These are phyloP conservation scores for Carex myosuroides DNA, from an alignment of 176 grass and related monocot species.

Conservation along the genomic window DNA sequence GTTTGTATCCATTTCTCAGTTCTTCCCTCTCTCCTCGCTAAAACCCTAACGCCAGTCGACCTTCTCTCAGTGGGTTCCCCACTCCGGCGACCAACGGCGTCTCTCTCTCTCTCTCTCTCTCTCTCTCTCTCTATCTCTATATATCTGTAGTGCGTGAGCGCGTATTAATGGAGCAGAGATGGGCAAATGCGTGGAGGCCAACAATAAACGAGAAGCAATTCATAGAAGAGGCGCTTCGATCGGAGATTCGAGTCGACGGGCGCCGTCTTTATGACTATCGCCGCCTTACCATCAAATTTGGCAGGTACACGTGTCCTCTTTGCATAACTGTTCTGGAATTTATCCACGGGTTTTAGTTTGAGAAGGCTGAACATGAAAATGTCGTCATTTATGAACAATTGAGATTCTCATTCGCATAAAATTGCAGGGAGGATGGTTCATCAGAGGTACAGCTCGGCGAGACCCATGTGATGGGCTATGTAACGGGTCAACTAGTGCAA, in stretches of 20 bases:
- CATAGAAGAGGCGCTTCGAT: constrained; percentile 52
- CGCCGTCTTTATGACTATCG: constrained; percentile 87
- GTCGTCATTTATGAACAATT: not conserved
- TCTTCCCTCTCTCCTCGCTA: not conserved
- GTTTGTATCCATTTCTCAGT: not conserved
- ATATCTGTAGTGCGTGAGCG: not conserved
- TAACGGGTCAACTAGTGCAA: constrained; percentile 67
- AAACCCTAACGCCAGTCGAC: not conserved
- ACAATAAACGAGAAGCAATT: constrained; percentile 80
- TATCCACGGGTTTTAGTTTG: not conserved
- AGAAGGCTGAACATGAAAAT: not conserved
- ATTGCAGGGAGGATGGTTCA: constrained; percentile 69
- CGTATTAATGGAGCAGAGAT: constrained; percentile 57
- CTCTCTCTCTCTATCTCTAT: not conserved
- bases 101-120: not conserved
- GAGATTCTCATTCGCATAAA: not conserved
- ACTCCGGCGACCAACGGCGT: not conserved
- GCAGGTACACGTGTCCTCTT: constrained; percentile 26
- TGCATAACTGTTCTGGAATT: not conserved
- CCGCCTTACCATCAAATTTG: constrained; percentile 62
- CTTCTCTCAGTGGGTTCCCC: not conserved
- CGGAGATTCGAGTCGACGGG: constrained; percentile 77
- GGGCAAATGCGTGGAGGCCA: constrained; percentile 40
- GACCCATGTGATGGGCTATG: constrained; percentile 82
- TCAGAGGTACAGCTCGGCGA: constrained; percentile 81